Evolutionary conservation across 2,329 filamentous ascomycete species (phyloP), one percentile per base, ranked within the genome.

Genomic region (Tolypocladium ovalisporum): DNA sequence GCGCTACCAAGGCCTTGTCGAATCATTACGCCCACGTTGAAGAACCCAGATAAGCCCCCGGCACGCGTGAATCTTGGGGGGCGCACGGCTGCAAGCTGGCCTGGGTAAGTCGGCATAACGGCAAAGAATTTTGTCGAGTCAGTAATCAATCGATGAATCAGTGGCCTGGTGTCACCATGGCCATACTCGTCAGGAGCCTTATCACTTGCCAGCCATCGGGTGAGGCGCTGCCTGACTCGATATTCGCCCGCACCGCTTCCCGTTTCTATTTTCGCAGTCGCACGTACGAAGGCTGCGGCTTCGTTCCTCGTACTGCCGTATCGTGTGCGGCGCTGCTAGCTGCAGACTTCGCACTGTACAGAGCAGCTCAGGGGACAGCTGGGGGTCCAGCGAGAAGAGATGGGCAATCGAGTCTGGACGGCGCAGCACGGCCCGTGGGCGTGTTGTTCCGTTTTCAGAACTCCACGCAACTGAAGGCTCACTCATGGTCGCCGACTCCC

Each of bases 21-120:
- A 70, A 70, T 70, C 68, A 70, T 65, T 59, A 55, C 56, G 57
- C 66, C 68, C 68, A 70, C 68, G 68, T 70, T 65, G 62, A 54
- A 67, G 64, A 66, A 34, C 4, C n/a, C 9, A 51, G 47, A 51
- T 51, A 51, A 51, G 29, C n/a, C 29, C 17, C 29, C 15, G 17
- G 24, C 15, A 19, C 5, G 44, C 27, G 47, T 27, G 47, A 51
- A 34, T 32, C 44, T n/a, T 29, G 47, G 47, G 42, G n/a, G 27
- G 7, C 12, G 27, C 44, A 49, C 27, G 44, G 44, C 27, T 32
- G 27, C 44, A 12, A n/a, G 27, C 8, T 19, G 27, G 17, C 47
- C 27, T 44, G 37, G 37, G 37, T n/a, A 40, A 39, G 17, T 39
- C 36, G 36, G 36, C 36, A 39, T 39, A 34, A 4, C 9, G 5